Conservation (phyloP, 345 rosid genomes). For the Eucalyptus coolabah region DNA sequence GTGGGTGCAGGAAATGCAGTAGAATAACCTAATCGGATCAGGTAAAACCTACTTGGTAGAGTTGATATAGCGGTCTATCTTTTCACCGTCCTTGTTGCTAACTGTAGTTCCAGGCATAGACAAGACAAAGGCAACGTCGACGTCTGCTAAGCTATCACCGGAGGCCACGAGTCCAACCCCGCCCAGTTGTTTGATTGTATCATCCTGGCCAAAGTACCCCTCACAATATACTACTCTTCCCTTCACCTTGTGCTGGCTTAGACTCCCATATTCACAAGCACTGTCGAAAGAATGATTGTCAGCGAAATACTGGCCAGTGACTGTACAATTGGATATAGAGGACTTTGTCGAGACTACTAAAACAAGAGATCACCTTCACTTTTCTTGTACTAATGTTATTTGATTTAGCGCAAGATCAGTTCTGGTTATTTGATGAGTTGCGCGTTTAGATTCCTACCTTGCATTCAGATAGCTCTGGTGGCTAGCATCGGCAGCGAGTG, state of each 20-base stretch:
- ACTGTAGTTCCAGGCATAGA: slow-evolving; percentile 30
- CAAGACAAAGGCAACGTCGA: slow-evolving; percentile 23
- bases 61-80: slow-evolving; percentile 54
- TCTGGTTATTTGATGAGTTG: not conserved
- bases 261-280: slow-evolving; percentile 47
- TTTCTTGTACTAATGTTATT: not conserved
- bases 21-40: not conserved
- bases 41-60: slow-evolving; percentile 43
- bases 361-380: not conserved
- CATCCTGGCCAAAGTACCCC: slow-evolving; percentile 30
- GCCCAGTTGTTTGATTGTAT: slow-evolving; percentile 14
- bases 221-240: slow-evolving; percentile 65
- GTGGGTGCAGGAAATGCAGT: not conserved
- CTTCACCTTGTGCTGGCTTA: slow-evolving; percentile 36
- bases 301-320: not conserved
- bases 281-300: slow-evolving; percentile 11
- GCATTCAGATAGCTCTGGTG: slow-evolving; percentile 19
- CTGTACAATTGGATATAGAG: not conserved
- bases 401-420: not conserved
- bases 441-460: slow-evolving; percentile 15
- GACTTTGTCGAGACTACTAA: not conserved
- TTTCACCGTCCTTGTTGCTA: slow-evolving; percentile 14
- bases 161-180: slow-evolving; percentile 51
- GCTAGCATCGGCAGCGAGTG: slow-evolving; percentile 30
- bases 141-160: slow-evolving; percentile 3